phyloP scores from a whole-genome alignment of 2,329 filamentous ascomycete genomes.

The Fusarium keratoplasticum region DNA sequence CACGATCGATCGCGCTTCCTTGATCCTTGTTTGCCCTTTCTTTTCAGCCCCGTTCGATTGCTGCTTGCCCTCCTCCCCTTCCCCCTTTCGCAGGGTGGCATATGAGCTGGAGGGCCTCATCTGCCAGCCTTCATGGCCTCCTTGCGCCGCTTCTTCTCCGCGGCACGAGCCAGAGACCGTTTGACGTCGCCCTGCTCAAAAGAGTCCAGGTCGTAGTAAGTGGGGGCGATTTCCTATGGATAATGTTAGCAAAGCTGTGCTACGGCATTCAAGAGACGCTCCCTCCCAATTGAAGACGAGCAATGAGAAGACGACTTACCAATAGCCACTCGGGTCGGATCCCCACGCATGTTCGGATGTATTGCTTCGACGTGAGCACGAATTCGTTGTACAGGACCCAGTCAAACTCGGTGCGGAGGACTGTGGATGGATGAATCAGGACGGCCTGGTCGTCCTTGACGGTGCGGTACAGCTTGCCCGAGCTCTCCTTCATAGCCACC shows the following conservation, averaged over 20 bases:
- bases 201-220: slow-evolving; percentile 86
- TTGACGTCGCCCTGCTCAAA: slow-evolving; percentile 92
- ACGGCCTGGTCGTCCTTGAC: slow-evolving; percentile 98
- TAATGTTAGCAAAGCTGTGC: slow-evolving; percentile 23
- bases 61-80: neutral
- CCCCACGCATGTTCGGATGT: slow-evolving; percentile 92
- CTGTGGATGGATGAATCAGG: slow-evolving; percentile 91
- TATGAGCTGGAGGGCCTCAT: slow-evolving; percentile 41
- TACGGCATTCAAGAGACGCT: neutral
- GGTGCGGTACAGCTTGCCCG: slow-evolving; percentile 91
- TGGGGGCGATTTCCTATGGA: slow-evolving; percentile 86
- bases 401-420: slow-evolving; percentile 87
- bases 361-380: slow-evolving; percentile 97
- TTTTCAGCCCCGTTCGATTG: neutral
- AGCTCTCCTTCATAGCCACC: slow-evolving; percentile 91
- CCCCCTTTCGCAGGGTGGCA: slow-evolving; percentile 23
- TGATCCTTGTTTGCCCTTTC: slow-evolving; percentile 10
- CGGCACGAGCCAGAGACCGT: slow-evolving; percentile 68
- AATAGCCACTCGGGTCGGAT: slow-evolving; percentile 95
- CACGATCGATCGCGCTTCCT: slow-evolving; percentile 17
- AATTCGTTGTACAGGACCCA: slow-evolving; percentile 99
- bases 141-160: slow-evolving; percentile 71
- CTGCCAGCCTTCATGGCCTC: slow-evolving; percentile 65
- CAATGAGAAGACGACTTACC: slow-evolving; percentile 61
- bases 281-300: neutral